A percentile compares a stretch with the other conserved stretches of the same genome.
phyloP scores from a whole-genome alignment of 352 stramenopile genomes.

The Globisporangium okanoganense region DNA sequence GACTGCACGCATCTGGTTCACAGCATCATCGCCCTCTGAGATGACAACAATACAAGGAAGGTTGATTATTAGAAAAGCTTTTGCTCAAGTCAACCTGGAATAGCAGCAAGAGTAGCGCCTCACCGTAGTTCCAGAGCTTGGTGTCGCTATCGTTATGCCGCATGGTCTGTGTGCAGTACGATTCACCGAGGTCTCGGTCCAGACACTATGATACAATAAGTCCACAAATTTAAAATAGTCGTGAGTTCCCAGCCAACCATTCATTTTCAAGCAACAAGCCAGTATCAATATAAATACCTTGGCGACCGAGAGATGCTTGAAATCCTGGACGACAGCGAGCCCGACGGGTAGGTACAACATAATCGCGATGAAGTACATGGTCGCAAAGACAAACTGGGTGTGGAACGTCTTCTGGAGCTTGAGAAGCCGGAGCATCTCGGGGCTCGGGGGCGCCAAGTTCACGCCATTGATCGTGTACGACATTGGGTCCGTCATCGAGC shows the following conservation, averaged over 20 bases:
- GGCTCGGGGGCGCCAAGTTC: slow-evolving; percentile 6
- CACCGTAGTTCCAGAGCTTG: slow-evolving; percentile 49
- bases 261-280: not conserved
- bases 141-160: slow-evolving; percentile 22
- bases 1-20: slow-evolving; percentile 36
- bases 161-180: slow-evolving; percentile 40
- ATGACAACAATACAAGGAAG: not conserved
- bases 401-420: slow-evolving; percentile 26
- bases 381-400: slow-evolving; percentile 24
- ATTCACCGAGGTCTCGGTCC: slow-evolving; percentile 21
- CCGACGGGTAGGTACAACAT: slow-evolving; percentile 25
- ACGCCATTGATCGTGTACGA: slow-evolving; percentile 11
- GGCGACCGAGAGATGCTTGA: slow-evolving; percentile 17
- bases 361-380: slow-evolving; percentile 16
- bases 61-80: not conserved
- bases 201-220: slow-evolving; percentile 18
- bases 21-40: slow-evolving; percentile 21
- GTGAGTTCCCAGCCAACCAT: not conserved
- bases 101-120: not conserved
- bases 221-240: not conserved
- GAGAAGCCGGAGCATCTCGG: slow-evolving; percentile 14
- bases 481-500: slow-evolving; percentile 4
- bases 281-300: slow-evolving; percentile 12
- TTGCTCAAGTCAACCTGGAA: not conserved
- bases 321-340: slow-evolving; percentile 16